Percentiles rank a stretch among this genome's conserved stretches.
Evolutionary conservation across 208 protist genomes (phyloP).

Genomic region (Vickermania ingenoplastis): DNA sequence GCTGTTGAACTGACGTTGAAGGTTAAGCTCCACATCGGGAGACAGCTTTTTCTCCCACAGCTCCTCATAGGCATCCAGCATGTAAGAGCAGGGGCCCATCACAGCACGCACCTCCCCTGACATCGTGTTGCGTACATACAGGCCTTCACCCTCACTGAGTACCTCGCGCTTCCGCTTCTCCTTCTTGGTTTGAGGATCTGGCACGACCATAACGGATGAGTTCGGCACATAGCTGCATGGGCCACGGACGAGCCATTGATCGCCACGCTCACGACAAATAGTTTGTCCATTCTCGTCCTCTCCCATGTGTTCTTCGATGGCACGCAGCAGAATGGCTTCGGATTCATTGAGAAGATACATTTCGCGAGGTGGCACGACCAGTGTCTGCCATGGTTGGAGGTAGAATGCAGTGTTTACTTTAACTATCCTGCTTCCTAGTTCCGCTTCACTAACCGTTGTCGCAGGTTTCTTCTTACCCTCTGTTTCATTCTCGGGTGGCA

Average conservation of each 20-base stretch:
- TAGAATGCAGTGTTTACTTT: constrained; percentile 80
- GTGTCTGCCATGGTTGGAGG: constrained; percentile 58
- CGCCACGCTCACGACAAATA: constrained; percentile 52
- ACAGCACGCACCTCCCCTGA: constrained; percentile 65
- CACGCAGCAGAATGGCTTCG: constrained; percentile 77
- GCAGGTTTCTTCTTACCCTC: background rate
- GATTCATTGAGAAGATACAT: constrained; percentile 70
- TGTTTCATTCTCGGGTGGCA: background rate
- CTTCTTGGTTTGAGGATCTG: constrained; percentile 15
- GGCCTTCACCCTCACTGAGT: constrained; percentile 55
- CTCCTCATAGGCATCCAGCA: constrained; percentile 72
- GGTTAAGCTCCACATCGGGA: constrained; percentile 30
- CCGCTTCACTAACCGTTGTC: constrained; percentile 8
- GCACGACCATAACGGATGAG: constrained; percentile 23
- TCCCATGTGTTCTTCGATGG: constrained; percentile 59
- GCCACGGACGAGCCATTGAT: constrained; percentile 86
- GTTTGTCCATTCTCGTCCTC: constrained; percentile 7
- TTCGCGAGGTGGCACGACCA: constrained; percentile 36
- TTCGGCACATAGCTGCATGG: constrained; percentile 74
- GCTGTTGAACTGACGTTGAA: constrained; percentile 20
- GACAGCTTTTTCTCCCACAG: constrained; percentile 76
- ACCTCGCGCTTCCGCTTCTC: constrained; percentile 41
- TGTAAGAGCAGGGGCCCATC: constrained; percentile 55
- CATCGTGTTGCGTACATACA: constrained; percentile 70
- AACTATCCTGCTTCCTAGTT: constrained; percentile 42